A percentile compares a stretch with the other conserved stretches of the same genome.
Evolutionary conservation across 2,329 filamentous ascomycete species (phyloP).

Genomic region (Aschersonia sp.): DNA sequence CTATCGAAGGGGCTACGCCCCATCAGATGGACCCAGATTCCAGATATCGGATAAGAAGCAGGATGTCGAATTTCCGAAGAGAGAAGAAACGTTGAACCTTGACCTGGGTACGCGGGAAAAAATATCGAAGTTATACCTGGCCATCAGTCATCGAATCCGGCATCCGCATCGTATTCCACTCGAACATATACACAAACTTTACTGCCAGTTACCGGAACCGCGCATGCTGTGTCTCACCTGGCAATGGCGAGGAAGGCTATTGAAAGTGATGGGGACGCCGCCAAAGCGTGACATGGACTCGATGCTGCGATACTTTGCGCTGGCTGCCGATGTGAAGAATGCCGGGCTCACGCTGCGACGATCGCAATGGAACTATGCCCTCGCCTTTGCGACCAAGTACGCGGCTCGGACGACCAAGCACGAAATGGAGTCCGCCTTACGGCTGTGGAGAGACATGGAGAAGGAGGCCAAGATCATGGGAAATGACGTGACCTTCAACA

Average conservation of each 20-base stretch:
- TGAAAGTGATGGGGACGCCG: constrained; percentile 54
- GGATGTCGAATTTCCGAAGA: constrained; percentile 31
- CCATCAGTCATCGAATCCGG: constrained; percentile 25
- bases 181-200: constrained; percentile 32
- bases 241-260: constrained; percentile 43
- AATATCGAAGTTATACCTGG: constrained; percentile 23
- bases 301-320: constrained; percentile 70
- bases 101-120: constrained; percentile 19
- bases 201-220: constrained; percentile 34
- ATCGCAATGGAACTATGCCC: constrained; percentile 70
- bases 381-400: constrained; percentile 65
- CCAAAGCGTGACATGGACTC: constrained; percentile 38
- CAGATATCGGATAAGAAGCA: constrained; percentile 33
- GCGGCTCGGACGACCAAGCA: constrained; percentile 44
- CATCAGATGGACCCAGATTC: constrained; percentile 31
- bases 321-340: constrained; percentile 70
- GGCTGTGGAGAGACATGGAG: constrained; percentile 87
- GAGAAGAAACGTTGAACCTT: constrained; percentile 21
- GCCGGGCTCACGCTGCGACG: constrained; percentile 53
- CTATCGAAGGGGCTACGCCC: constrained; percentile 37
- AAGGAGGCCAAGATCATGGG: constrained; percentile 46
- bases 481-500: constrained; percentile 78
- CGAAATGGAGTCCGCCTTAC: constrained; percentile 46
- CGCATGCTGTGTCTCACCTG: constrained; percentile 34
- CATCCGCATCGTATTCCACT: constrained; percentile 25